These are phyloP conservation scores for Acanthamoeba lenticulata DNA, from an alignment of 208 protist species.

Conservation along the genomic window DNA sequence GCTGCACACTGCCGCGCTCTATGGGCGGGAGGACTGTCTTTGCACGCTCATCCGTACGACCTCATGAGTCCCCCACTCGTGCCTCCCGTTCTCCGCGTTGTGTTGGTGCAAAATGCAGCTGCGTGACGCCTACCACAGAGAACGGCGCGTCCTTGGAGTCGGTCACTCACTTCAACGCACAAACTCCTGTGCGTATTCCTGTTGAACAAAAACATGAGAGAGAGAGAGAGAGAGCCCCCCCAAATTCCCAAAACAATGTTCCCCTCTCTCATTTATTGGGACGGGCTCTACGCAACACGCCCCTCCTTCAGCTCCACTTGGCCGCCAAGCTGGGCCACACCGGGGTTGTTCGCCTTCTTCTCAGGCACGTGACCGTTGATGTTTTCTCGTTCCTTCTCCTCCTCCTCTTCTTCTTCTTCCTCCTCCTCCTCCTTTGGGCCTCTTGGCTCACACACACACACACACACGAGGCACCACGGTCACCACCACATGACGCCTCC, in stretches of 20 bases:
- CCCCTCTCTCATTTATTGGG: not conserved
- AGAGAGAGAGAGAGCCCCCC: no score
- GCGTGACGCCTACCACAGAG: not conserved
- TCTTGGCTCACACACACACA: no score
- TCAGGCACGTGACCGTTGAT: not conserved
- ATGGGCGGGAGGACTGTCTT: not conserved
- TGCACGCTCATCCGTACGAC: not conserved
- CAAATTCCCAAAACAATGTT: no score
- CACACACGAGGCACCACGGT: no score
- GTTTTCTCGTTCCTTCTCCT: not conserved
- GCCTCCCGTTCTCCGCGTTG: not conserved
- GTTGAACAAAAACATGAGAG: no score
- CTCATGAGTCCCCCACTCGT: not conserved
- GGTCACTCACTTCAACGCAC: not conserved
- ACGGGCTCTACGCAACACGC: not conserved
- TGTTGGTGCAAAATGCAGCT: not conserved
- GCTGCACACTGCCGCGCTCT: not conserved
- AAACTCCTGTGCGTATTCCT: not conserved
- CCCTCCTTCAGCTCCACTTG: not conserved
- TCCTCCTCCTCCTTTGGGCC: not conserved
- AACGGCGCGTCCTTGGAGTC: not conserved
- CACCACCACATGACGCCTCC: no score
- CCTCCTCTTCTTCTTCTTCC: not conserved
- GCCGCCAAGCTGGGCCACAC: conserved; percentile 14
- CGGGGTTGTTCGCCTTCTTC: not conserved